phyloP scores from a whole-genome alignment of 2,329 filamentous ascomycete genomes.

The Penicillium sp. region DNA sequence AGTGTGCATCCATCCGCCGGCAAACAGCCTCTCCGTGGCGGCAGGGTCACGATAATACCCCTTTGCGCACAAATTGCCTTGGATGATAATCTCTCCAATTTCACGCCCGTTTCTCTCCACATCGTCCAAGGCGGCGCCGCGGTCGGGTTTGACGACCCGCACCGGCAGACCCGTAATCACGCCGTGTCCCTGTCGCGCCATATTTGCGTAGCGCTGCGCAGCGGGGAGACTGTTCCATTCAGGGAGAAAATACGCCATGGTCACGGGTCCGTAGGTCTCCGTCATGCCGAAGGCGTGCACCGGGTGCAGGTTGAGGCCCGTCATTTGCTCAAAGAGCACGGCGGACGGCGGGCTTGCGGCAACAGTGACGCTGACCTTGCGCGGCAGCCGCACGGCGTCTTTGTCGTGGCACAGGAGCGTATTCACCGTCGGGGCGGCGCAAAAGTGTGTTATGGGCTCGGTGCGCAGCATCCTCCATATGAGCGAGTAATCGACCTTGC shows the following conservation, averaged over 20 bases:
- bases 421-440: constrained; percentile 94
- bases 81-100: constrained; percentile 83
- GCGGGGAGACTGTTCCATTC: too few species aligned
- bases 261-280: constrained; percentile 94
- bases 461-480: constrained; percentile 90
- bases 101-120: constrained; percentile 73
- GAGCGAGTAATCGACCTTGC: constrained; percentile 91
- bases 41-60: constrained; percentile 90
- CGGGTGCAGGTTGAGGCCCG: constrained; percentile 78
- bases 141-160: constrained; percentile 80
- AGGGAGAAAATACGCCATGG: constrained; percentile 75
- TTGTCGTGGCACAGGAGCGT: constrained; percentile 83
- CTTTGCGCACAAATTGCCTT: constrained; percentile 88
- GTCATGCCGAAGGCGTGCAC: constrained; percentile 90
- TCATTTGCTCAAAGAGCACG: constrained; percentile 93
- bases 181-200: constrained; percentile 94
- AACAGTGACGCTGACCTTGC: constrained; percentile 83
- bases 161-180: constrained; percentile 82
- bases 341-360: constrained; percentile 89
- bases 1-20: constrained; percentile 83
- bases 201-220: constrained; percentile 75
- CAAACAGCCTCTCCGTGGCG: constrained; percentile 85
- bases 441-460: constrained; percentile 90
- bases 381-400: constrained; percentile 71
- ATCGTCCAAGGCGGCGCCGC: constrained; percentile 69